Conservation (phyloP, 164 flowering plant species). For the Nymphaea colorata region DNA sequence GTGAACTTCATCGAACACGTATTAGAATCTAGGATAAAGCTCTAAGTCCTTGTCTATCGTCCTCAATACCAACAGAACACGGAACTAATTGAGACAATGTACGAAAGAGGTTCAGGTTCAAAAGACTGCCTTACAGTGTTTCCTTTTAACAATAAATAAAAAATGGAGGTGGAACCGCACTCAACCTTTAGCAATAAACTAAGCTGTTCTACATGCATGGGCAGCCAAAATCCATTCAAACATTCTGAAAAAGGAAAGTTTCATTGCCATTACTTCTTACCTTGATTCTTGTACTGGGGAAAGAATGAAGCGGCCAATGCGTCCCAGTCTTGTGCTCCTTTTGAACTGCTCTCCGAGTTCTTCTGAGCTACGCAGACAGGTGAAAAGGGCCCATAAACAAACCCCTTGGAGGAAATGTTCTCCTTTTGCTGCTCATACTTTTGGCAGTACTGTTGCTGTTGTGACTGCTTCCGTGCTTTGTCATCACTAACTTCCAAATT, state of each 20-base stretch:
- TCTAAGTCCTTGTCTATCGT: too few relatives aligned
- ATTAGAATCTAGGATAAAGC: too few relatives aligned
- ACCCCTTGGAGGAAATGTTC: constrained; percentile 17
- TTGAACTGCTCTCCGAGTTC: constrained; percentile 14
- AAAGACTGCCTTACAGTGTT: too few relatives aligned
- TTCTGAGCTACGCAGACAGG: constrained; percentile 31
- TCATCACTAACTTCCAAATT: background rate
- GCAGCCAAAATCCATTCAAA: too few relatives aligned
- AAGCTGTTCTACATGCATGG: too few relatives aligned
- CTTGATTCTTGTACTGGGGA: constrained; percentile 89
- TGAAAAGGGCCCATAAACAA: constrained; percentile 81
- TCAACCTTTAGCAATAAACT: too few relatives aligned
- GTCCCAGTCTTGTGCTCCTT: constrained; percentile 50
- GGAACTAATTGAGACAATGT: too few relatives aligned
- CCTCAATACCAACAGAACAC: too few relatives aligned
- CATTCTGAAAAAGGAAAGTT: background rate
- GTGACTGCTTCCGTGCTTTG: background rate
- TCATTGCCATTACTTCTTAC: constrained; percentile 20
- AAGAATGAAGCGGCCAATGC: constrained; percentile 39
- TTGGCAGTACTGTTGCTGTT: constrained; percentile 4
- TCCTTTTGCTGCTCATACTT: constrained; percentile 2
- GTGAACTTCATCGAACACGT: too few relatives aligned
- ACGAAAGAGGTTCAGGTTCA: too few relatives aligned
- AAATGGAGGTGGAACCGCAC: too few relatives aligned
- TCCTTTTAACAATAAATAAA: too few relatives aligned